Evolutionary conservation across 1,284 basidiomycete genomes (phyloP).

Genomic region (Pascua guehoae): DNA sequence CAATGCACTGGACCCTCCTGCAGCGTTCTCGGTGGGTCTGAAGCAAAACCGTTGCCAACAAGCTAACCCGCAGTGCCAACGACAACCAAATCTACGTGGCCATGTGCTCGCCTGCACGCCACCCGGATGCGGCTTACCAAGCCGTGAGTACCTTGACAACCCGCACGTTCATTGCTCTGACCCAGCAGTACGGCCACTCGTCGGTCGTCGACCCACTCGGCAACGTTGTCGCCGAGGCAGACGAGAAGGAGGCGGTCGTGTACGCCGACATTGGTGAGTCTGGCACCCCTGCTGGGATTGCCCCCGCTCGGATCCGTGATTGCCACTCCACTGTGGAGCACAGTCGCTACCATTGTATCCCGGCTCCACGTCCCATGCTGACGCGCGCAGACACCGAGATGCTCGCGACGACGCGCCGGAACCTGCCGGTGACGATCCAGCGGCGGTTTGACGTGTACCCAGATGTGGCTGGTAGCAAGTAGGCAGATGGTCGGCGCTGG

Average conservation of each 20-base stretch:
- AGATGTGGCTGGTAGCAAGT: conserved; percentile 55
- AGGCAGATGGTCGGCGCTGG: neutral
- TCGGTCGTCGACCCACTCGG: conserved; percentile 86
- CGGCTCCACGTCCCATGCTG: neutral
- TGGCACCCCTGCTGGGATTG: no score
- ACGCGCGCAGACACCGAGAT: conserved; percentile 63
- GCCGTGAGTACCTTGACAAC: conserved; percentile 58
- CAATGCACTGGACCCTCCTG: conserved; percentile 92
- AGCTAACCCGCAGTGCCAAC: conserved; percentile 62
- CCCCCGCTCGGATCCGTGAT: neutral
- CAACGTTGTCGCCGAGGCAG: conserved; percentile 71
- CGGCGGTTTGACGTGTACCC: conserved; percentile 87
- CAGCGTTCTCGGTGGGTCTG: conserved; percentile 75
- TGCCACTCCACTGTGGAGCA: conserved; percentile 1
- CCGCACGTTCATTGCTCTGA: neutral
- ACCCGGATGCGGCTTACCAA: conserved; percentile 74
- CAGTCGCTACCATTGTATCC: neutral
- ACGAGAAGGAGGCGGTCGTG: conserved; percentile 75
- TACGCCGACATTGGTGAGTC: conserved; percentile 73
- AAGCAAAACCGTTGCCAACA: neutral
- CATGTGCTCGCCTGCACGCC: conserved; percentile 93
- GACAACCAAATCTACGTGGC: conserved; percentile 95
- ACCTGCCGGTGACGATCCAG: conserved; percentile 83
- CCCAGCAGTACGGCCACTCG: conserved; percentile 78
- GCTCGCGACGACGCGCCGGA: conserved; percentile 66